Base-by-base conservation (phyloP, 768 basidiomycete species). In the Podaxis carcinomalis region DNA sequence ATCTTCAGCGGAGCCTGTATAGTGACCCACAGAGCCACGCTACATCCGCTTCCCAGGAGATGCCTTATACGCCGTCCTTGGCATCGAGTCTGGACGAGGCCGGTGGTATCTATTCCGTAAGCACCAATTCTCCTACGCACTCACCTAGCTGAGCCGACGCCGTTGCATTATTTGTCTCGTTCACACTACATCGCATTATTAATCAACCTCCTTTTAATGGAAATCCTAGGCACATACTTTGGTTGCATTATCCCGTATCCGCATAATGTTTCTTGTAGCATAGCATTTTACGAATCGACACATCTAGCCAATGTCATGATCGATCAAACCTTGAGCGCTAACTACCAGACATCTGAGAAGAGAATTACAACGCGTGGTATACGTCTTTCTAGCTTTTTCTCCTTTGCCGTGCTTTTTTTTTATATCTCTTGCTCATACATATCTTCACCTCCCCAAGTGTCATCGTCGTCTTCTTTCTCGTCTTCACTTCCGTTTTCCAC, bases 391-490 rank as follows among this genome's bases (percentile, higher is more conserved):
- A 37, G 16, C 14, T 39, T 14, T 19, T 28, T 23, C 9, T 50
- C 36, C 21, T 28, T 16, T 6, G 21, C 10, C 46, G 2, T 19
- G 19, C n/a, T n/a, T n/a, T 11, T n/a, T 6, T 28, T 51, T 72
- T 64, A 83, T 49, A 89, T 83, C 72, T 92, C 90, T 68, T 92
- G 90, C 67, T 92, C 89, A 66, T 89, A 92, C 25, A 70, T 87
- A 62, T 78, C 78, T 23, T 75, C 77, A 73, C 72, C 80, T 69
- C 77, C 65, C 36, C 51, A 65, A 4, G 59, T 32, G 46, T 63
- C 83, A 32, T 81, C 79, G 51, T 87, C 70, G 21, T 77, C 79
- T 37, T 80, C 79, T 58, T 80, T 76, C 61, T 80, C 83, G 6
- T 77, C 78, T 42, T 87, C 70, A 37, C 76, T 78, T 35, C 77